These are phyloP conservation scores for Globisporangium perplexum DNA, from an alignment of 352 stramenopile genomes.

Conservation along the genomic window DNA sequence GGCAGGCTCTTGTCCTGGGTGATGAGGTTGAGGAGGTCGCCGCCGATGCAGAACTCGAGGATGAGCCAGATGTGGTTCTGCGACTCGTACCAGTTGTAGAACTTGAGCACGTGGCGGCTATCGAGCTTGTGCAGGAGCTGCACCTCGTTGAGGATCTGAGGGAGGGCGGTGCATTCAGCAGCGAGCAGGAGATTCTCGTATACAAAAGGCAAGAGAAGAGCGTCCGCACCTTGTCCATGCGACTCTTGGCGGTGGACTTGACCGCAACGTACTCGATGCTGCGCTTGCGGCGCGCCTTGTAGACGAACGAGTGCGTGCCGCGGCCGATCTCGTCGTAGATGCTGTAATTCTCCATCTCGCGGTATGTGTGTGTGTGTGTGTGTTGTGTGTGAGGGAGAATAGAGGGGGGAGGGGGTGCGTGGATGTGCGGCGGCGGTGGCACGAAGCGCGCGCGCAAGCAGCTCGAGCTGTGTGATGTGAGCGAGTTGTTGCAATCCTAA, in stretches of 20 bases:
- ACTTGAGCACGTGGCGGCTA: slow-evolving; percentile 86
- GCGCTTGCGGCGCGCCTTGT: slow-evolving; percentile 90
- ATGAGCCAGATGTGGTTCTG: slow-evolving; percentile 95
- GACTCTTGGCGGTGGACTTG: slow-evolving; percentile 89
- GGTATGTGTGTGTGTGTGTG: too few relatives aligned
- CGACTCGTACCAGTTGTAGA: slow-evolving; percentile 95
- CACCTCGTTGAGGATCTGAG: slow-evolving; percentile 80
- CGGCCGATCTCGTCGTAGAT: slow-evolving; percentile 93
- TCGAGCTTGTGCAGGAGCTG: slow-evolving; percentile 86
- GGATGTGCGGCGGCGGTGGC: too few relatives aligned
- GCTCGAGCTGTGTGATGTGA: too few relatives aligned
- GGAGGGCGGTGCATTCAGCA: neutral
- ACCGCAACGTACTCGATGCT: slow-evolving; percentile 93
- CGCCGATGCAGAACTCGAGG: slow-evolving; percentile 92
- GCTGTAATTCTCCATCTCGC: slow-evolving; percentile 95
- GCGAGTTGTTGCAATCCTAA: neutral
- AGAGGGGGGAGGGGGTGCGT: too few relatives aligned
- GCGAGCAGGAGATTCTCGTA: neutral
- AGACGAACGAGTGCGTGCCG: slow-evolving; percentile 89
- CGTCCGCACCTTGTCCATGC: slow-evolving; percentile 83
- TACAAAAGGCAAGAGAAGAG: neutral
- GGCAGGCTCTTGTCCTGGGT: slow-evolving; percentile 86
- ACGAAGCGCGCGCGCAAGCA: too few relatives aligned
- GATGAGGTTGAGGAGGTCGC: slow-evolving; percentile 87
- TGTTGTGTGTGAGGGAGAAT: too few relatives aligned